Evolutionary conservation across 2,329 filamentous ascomycete species (phyloP), one percentile per base, ranked within the genome.

Genomic region (Xylariales sp.): DNA sequence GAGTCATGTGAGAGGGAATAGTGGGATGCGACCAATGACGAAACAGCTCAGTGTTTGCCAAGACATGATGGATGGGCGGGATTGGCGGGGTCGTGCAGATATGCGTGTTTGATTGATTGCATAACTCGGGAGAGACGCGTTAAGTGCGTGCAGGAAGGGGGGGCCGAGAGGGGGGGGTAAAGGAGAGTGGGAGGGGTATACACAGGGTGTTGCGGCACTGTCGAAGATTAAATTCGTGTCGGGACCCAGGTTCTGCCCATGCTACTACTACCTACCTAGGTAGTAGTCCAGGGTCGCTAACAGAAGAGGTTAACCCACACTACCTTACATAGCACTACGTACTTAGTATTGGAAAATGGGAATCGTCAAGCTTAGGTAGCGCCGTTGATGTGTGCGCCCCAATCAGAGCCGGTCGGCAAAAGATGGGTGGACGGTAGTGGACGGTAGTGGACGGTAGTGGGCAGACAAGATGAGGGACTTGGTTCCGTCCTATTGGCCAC

Each of bases 51-150:
- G 49, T 64, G 63, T 57, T 61, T 62, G 65, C 68, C 68, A 68
- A 69, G 68, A 55, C 45, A n/a, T 48, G 55, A 23, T 49, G 55
- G 34, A 56, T 16, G 49, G 49, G 39, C 53, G 48, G 50, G 55
- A 64, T 63, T 68, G 67, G 64, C 67, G 61, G 64, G 63, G 64
- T 53, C 54, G 59, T 58, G 61, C 45, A 54, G 62, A 69, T 52
- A 55, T 67, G 60, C 67, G 69, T 54, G 67, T 67, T 65, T 69
- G 62, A 71, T 70, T 67, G 62, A 64, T 59, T 69, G 65, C 65
- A 70, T 65, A 41, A 64, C 57, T 62, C 57, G 69, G 64, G 39
- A 46, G 57, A 43, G 65, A 64, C 57, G 62, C 57, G 65, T 68
- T 69, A 67, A 70, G 68, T 70, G 68, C 68, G 58, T 70, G 68